phyloP scores from a whole-genome alignment of 2,329 filamentous ascomycete genomes.

The Microdochium paspali region DNA sequence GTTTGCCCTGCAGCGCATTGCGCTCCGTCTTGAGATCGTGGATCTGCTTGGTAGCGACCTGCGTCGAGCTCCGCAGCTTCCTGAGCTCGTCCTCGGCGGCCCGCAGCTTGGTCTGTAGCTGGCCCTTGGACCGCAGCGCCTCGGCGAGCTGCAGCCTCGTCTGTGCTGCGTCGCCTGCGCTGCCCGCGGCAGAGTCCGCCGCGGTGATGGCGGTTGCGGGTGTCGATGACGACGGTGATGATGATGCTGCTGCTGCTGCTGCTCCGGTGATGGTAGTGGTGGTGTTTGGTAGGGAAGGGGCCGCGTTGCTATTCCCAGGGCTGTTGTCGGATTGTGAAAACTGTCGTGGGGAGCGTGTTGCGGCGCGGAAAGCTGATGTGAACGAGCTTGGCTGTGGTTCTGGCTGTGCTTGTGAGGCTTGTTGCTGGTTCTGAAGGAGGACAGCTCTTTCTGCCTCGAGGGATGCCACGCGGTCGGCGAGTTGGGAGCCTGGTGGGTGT shows the following conservation, averaged over 20 bases:
- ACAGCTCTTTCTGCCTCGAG: slow-evolving; percentile 49
- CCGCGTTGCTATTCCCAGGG: slow-evolving; percentile 11
- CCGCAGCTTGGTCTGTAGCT: slow-evolving; percentile 56
- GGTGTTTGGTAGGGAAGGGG: slow-evolving; percentile 6
- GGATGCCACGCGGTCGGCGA: slow-evolving; percentile 49
- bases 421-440: slow-evolving; percentile 10
- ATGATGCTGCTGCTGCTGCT: too few relatives aligned
- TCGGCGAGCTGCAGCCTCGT: slow-evolving; percentile 64
- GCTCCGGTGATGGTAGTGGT: not conserved
- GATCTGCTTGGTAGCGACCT: slow-evolving; percentile 52
- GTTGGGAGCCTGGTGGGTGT: slow-evolving; percentile 18
- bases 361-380: slow-evolving; percentile 9
- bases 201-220: not conserved
- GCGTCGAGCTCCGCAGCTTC: slow-evolving; percentile 49
- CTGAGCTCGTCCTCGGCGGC: slow-evolving; percentile 54
- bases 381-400: slow-evolving; percentile 13
- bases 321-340: slow-evolving; percentile 15
- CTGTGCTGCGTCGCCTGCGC: slow-evolving; percentile 29
- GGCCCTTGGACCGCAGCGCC: slow-evolving; percentile 64
- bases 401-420: slow-evolving; percentile 1
- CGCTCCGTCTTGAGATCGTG: slow-evolving; percentile 53
- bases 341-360: slow-evolving; percentile 17
- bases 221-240: too few relatives aligned
- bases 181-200: slow-evolving; percentile 8
- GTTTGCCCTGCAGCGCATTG: slow-evolving; percentile 49